These are phyloP conservation scores for Debaryomyces sp. DNA, from an alignment of 1,139 yeast genomes.

Conservation along the genomic window DNA sequence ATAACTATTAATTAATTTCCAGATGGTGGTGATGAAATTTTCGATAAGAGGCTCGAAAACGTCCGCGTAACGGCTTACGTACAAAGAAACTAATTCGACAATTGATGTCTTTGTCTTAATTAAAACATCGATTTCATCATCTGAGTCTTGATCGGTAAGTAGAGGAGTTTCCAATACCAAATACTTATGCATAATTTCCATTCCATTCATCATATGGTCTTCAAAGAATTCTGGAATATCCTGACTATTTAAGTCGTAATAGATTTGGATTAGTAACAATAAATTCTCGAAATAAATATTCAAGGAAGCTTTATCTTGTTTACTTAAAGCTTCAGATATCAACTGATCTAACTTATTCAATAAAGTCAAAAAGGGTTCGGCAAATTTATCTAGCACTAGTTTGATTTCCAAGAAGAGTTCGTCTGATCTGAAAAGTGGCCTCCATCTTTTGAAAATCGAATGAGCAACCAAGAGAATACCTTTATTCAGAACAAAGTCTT, in stretches of 20 bases:
- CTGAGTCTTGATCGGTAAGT: constrained; percentile 60
- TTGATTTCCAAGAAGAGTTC: constrained; percentile 86
- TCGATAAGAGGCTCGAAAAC: constrained; percentile 78
- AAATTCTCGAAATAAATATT: constrained; percentile 69
- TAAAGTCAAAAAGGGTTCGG: constrained; percentile 74
- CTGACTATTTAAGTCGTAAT: constrained; percentile 93
- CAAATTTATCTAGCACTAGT: constrained; percentile 81
- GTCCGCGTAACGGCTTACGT: constrained; percentile 90
- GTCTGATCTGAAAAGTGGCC: constrained; percentile 91
- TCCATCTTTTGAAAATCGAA: constrained; percentile 95
- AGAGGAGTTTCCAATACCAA: constrained; percentile 60
- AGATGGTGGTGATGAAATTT: constrained; percentile 77
- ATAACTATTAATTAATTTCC: constrained; percentile 69
- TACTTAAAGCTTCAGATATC: constrained; percentile 50
- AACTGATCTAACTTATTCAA: constrained; percentile 67
- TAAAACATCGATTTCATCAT: constrained; percentile 71
- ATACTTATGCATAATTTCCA: constrained; percentile 82
- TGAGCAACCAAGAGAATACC: constrained; percentile 93
- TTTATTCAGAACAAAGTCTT: constrained; percentile 74
- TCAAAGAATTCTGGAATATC: constrained; percentile 98
- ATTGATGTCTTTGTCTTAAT: constrained; percentile 81
- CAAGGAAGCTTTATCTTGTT: constrained; percentile 49
- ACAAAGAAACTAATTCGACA: constrained; percentile 81
- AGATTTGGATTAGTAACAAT: constrained; percentile 73
- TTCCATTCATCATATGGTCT: constrained; percentile 77